phyloP scores from a whole-genome alignment of 73 alveolate species.

The Paramecium octaurelia region DNA sequence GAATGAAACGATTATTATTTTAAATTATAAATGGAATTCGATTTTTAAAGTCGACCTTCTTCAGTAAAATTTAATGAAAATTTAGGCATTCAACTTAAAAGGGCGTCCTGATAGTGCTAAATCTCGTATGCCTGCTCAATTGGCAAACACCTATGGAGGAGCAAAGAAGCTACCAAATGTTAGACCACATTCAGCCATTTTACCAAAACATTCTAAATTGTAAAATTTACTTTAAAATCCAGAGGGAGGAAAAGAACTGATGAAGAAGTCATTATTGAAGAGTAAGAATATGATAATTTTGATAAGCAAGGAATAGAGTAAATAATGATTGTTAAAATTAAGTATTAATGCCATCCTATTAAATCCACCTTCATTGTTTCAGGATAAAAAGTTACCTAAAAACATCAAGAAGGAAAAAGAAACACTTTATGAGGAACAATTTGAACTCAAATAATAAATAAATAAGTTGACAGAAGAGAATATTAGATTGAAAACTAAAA shows the following conservation, averaged over 20 bases:
- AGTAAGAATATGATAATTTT: background rate
- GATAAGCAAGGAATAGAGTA: constrained; percentile 37
- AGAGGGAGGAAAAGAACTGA: constrained; percentile 12
- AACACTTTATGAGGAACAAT: constrained; percentile 19
- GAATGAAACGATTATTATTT: background rate
- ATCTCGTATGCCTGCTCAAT: background rate
- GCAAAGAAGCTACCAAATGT: constrained; percentile 9
- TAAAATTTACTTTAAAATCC: background rate
- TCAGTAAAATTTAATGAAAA: background rate
- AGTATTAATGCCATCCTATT: constrained; percentile 24
- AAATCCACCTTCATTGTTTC: background rate
- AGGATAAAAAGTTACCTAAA: constrained; percentile 30
- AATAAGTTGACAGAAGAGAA: constrained; percentile 12
- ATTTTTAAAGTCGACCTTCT: background rate
- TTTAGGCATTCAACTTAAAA: background rate
- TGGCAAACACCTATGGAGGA: background rate
- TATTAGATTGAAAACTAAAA: constrained; percentile 26
- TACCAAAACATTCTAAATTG: background rate
- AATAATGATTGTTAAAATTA: background rate
- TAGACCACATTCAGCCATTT: background rate
- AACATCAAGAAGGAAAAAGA: constrained; percentile 33
- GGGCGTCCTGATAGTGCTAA: constrained; percentile 45
- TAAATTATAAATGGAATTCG: background rate
- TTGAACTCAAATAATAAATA: background rate
- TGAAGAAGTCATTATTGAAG: constrained; percentile 21